phyloP scores from a whole-genome alignment of 306 rosid species.

The Malus sieversii region DNA sequence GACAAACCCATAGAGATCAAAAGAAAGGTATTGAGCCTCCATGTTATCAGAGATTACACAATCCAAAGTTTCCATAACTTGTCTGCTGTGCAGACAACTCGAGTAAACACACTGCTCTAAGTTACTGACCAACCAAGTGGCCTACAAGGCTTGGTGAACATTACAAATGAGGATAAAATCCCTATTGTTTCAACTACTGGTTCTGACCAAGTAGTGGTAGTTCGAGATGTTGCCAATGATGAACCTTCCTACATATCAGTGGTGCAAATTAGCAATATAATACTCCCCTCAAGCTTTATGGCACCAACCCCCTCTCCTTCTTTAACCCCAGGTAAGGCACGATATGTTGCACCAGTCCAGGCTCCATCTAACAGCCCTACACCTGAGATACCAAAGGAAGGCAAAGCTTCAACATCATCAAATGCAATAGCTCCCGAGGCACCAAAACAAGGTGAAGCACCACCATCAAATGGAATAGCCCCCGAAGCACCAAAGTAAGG shows the following conservation, averaged over 20 bases:
- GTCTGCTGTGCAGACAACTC: neutral
- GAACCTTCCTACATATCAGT: neutral
- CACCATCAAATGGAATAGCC: no score
- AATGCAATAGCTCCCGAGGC: neutral
- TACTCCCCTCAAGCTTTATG: neutral
- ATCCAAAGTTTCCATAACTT: constrained; percentile 3
- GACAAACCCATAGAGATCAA: constrained; percentile 30
- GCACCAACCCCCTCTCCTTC: neutral
- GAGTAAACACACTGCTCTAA: constrained; percentile 20
- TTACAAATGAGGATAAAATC: constrained; percentile 1
- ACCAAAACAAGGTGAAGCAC: no score
- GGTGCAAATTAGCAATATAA: neutral
- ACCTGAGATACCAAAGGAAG: neutral
- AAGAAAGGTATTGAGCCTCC: constrained; percentile 29
- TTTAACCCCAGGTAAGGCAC: neutral
- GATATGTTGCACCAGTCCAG: neutral
- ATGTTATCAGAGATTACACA: constrained; percentile 26
- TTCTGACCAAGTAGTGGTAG: neutral
- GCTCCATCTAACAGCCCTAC: neutral
- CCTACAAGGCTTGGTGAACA: constrained; percentile 18
- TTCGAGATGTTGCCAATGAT: neutral
- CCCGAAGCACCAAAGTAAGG: no score
- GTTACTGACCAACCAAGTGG: constrained; percentile 13
- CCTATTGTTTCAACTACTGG: constrained; percentile 8
- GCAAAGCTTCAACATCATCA: neutral